Evolutionary conservation across 768 basidiomycete species (phyloP).

Genomic region (Tricholoma furcatifolium): DNA sequence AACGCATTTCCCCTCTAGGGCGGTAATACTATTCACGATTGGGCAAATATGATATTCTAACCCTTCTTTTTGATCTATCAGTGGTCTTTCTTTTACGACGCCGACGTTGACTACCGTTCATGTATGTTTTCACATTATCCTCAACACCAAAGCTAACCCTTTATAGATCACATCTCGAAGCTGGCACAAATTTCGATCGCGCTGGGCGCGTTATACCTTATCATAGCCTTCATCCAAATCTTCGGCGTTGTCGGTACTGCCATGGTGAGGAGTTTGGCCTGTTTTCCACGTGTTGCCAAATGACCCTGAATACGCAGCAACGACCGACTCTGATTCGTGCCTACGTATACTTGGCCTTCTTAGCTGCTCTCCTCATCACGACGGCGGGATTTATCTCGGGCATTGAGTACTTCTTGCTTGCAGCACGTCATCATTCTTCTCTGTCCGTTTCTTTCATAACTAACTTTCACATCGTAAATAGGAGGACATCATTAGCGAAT

Average conservation of each 20-base stretch:
- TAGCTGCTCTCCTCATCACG: slow-evolving; percentile 34
- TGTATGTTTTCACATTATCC: background rate
- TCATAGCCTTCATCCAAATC: slow-evolving; percentile 21
- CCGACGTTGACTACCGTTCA: slow-evolving; percentile 25
- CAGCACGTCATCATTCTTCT: slow-evolving; percentile 25
- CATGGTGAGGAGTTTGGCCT: slow-evolving; percentile 7
- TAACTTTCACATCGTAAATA: slow-evolving; percentile 9
- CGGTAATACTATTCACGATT: background rate
- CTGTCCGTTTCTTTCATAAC: background rate
- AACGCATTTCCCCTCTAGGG: slow-evolving; percentile 22
- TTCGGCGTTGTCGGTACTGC: slow-evolving; percentile 17
- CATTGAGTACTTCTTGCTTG: slow-evolving; percentile 36
- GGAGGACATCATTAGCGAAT: slow-evolving; percentile 39
- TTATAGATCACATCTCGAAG: slow-evolving; percentile 25
- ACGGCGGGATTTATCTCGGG: slow-evolving; percentile 34
- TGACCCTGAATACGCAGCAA: slow-evolving; percentile 14
- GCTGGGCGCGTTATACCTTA: slow-evolving; percentile 32
- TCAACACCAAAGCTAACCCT: background rate
- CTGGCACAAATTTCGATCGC: slow-evolving; percentile 35
- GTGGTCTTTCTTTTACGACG: slow-evolving; percentile 36
- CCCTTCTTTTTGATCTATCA: slow-evolving; percentile 8
- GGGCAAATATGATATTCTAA: background rate
- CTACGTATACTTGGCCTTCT: slow-evolving; percentile 25
- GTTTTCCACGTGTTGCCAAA: background rate
- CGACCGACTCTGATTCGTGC: slow-evolving; percentile 23